These are phyloP conservation scores for Beauveria medogensis DNA, from an alignment of 2,329 filamentous ascomycete genomes.

Conservation along the genomic window DNA sequence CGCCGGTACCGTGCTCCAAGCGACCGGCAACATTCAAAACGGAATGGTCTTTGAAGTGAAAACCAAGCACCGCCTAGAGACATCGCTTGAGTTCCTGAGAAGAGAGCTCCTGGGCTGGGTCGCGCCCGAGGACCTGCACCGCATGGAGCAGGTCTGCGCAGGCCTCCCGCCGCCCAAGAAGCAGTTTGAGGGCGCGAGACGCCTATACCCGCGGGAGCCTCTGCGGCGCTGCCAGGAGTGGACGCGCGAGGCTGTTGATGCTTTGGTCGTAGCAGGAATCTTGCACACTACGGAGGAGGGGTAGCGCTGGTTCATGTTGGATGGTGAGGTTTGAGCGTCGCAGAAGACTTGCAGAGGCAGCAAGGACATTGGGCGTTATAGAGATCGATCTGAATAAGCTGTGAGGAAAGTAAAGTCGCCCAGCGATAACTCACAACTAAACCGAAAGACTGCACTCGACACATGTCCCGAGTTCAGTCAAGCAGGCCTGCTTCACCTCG, in stretches of 20 bases:
- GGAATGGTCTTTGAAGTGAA: constrained; percentile 21
- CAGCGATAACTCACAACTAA: too few species aligned
- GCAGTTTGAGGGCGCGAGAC: constrained; percentile 21
- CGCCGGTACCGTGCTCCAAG: constrained; percentile 16
- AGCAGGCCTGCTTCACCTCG: too few species aligned
- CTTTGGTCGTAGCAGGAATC: not conserved
- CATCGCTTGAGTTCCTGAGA: constrained; percentile 13
- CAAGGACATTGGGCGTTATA: too few species aligned
- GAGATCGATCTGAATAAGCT: too few species aligned
- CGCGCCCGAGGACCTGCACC: constrained; percentile 14
- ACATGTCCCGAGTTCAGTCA: too few species aligned
- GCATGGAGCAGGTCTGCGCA: constrained; percentile 17
- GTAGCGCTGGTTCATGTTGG: not conserved
- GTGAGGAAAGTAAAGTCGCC: too few species aligned
- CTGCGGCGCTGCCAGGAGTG: constrained; percentile 23
- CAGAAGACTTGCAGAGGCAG: too few species aligned
- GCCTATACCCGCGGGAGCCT: constrained; percentile 18
- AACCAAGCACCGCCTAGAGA: constrained; percentile 13
- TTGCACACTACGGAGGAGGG: not conserved
- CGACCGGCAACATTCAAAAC: constrained; percentile 23
- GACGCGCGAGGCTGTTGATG: constrained; percentile 16
- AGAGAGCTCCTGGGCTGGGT: constrained; percentile 16
- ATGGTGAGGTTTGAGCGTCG: too few species aligned
- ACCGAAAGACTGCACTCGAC: too few species aligned
- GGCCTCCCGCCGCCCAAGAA: constrained; percentile 20